Conservation (phyloP, 495 filamentous ascomycete genomes). For the Xylaria acuta region DNA sequence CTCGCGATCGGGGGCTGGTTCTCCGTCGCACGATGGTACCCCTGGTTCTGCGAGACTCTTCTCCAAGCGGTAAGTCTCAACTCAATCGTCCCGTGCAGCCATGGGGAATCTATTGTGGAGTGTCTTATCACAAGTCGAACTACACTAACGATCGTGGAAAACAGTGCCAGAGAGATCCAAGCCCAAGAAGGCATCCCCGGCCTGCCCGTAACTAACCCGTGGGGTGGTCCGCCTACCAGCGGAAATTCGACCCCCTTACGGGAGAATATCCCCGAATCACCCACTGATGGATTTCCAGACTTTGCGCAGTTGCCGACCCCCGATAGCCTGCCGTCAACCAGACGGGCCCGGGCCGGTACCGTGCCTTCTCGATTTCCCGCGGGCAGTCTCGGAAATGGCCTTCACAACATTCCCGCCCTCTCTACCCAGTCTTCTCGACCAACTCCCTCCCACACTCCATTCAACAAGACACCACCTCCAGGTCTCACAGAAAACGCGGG, state of each 20-base stretch:
- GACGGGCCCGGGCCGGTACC: slow-evolving; percentile 89
- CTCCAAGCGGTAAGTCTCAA: slow-evolving; percentile 77
- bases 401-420: slow-evolving; percentile 67
- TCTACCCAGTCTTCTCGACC: slow-evolving; percentile 84
- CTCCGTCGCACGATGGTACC: slow-evolving; percentile 87
- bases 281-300: slow-evolving; percentile 93
- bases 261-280: slow-evolving; percentile 97
- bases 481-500: slow-evolving; percentile 69
- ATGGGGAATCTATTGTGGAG: slow-evolving; percentile 35
- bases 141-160: slow-evolving; percentile 28
- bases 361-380: slow-evolving; percentile 92
- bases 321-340: slow-evolving; percentile 62
- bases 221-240: slow-evolving; percentile 90
- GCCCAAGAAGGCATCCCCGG: slow-evolving; percentile 83
- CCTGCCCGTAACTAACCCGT: slow-evolving; percentile 76
- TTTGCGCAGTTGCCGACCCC: slow-evolving; percentile 69
- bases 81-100: slow-evolving; percentile 36
- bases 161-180: slow-evolving; percentile 93
- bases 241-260: slow-evolving; percentile 94
- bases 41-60: slow-evolving; percentile 73
- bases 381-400: slow-evolving; percentile 62
- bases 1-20: slow-evolving; percentile 88
- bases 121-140: slow-evolving; percentile 5
- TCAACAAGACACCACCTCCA: slow-evolving; percentile 74
- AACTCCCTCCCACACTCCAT: slow-evolving; percentile 90